Evolutionary conservation across 1,139 yeast genomes (phyloP).

Genomic region (Scheffersomyces cryptocercus): DNA sequence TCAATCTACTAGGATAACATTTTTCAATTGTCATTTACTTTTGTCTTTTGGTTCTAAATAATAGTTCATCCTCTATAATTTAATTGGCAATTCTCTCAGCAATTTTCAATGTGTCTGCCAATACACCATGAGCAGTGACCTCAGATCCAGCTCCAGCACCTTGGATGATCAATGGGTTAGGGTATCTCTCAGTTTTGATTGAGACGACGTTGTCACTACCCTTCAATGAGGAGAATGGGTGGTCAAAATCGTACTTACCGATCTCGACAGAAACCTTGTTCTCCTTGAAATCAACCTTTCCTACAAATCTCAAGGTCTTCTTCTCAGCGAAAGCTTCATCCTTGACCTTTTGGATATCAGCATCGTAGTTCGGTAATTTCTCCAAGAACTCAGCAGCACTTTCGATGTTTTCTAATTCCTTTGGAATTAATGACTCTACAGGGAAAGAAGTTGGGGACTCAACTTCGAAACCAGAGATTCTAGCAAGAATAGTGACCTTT

Average conservation of each 20-base stretch:
- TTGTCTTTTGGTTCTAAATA: not conserved
- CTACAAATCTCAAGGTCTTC: constrained; percentile 91
- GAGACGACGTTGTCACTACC: constrained; percentile 96
- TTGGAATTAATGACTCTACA: constrained; percentile 89
- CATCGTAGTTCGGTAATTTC: constrained; percentile 81
- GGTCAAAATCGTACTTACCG: constrained; percentile 80
- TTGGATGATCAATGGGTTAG: constrained; percentile 90
- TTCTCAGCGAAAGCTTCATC: constrained; percentile 78
- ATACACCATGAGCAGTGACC: constrained; percentile 97
- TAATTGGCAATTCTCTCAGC: constrained; percentile 74
- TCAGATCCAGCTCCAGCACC: constrained; percentile 99
- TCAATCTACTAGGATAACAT: not conserved
- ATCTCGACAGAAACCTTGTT: constrained; percentile 81
- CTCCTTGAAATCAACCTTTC: constrained; percentile 76
- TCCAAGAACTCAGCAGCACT: constrained; percentile 77
- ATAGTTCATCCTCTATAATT: not conserved
- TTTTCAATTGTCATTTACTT: no score
- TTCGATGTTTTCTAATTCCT: constrained; percentile 71
- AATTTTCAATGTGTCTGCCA: constrained; percentile 87
- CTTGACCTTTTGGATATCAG: constrained; percentile 73
- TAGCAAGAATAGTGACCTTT: constrained; percentile 92
- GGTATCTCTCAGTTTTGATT: constrained; percentile 86
- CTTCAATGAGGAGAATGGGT: constrained; percentile 93
- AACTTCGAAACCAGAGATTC: constrained; percentile 83
- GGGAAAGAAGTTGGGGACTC: constrained; percentile 96